Conservation (phyloP, 108 stramenopile species). For the Parmales sp. region DNA sequence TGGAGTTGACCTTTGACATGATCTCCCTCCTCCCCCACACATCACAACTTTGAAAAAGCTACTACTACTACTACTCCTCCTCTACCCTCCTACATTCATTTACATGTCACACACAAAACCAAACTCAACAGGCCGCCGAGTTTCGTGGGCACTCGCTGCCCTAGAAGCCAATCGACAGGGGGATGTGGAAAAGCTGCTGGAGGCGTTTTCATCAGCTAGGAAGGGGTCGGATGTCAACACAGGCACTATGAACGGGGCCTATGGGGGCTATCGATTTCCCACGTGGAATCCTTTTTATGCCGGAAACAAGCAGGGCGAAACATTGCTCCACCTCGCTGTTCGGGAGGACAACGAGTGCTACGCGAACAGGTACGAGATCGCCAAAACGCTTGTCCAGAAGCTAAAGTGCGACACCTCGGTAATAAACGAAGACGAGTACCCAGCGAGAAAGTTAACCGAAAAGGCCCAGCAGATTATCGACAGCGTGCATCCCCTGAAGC, state of each 20-base stretch:
- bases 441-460: background rate
- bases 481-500: background rate
- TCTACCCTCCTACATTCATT: background rate
- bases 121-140: background rate
- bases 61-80: background rate
- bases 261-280: background rate
- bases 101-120: background rate
- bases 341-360: slow-evolving; percentile 10
- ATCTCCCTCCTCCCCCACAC: background rate
- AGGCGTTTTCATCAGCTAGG: background rate
- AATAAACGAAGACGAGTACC: background rate
- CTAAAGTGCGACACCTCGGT: background rate
- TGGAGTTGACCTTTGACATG: too few relatives aligned
- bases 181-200: background rate
- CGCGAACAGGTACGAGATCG: background rate
- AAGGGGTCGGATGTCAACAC: slow-evolving; percentile 4
- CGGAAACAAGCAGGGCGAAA: background rate
- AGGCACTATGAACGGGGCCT: background rate
- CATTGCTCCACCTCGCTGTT: background rate
- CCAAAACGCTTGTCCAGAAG: background rate
- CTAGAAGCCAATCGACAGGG: slow-evolving; percentile 6
- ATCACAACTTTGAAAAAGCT: background rate
- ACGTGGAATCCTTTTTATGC: background rate
- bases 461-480: background rate
- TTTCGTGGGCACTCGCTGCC: background rate